Evolutionary conservation across 1,284 basidiomycete genomes (phyloP), one percentile per base, ranked within the genome.

Genomic region (Ganoderma resinaceum): DNA sequence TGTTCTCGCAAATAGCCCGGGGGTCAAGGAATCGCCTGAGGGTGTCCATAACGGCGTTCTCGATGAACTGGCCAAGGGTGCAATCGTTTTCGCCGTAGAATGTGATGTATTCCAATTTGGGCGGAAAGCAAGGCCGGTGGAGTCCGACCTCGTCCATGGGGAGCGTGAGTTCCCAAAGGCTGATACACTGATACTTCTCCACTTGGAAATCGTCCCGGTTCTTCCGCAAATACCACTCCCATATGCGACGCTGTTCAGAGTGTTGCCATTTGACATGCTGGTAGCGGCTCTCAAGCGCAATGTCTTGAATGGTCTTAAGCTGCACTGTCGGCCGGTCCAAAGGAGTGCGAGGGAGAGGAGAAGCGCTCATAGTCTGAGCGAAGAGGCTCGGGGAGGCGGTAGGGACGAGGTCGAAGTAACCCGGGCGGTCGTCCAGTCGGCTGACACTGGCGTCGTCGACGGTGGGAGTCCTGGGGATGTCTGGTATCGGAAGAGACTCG

Each of bases 1-100:
- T 96, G 60, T 91, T 91, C 0, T 88, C 84, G 76, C 98, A 99
- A 37, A 92, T 82, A 1, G 91, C 89, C 76, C 87, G 92, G 20
- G 91, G 88, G 76, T 93, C 90, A 63, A 91, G 78, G 75, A 90
- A 90, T 66, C 91, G 87, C 20, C 87, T 86, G 9, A 91, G 80
- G 1, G 88, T 91, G 53, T 96, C 94, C 63, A 86, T 85, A 43
- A 92, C 89, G 0, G 89, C 87, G 55, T 92, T 89, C 74, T 97
- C 95, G 71, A 99, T 92, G 81, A 93, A 98, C 77, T 96, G 95
- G 0, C 96, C 96, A 5, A 99, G 86, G 1, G 97, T 96, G 78
- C 89, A 90, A 78, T 99, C 97, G 71, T 95, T 95, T 67, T 95
- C 90, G 61, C 96, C 94, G 77, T 99, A 99, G 80, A 97, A 99